Evolutionary conservation across 164 flowering plant species (phyloP).

Genomic region (Brasenia schreberi): DNA sequence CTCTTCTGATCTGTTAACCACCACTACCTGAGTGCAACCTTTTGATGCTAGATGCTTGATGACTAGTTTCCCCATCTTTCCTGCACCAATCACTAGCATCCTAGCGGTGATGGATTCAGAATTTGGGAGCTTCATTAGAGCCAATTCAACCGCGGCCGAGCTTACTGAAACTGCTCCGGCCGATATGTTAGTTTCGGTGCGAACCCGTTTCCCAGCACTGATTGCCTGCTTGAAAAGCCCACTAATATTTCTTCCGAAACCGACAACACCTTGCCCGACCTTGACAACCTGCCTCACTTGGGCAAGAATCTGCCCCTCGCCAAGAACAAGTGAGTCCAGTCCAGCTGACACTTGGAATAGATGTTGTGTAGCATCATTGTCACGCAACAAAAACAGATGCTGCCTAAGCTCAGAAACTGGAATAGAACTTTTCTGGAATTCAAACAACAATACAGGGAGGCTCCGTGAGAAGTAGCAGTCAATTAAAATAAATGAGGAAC

Average conservation of each 20-base stretch:
- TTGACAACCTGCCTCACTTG: conserved; percentile 90
- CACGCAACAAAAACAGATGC: conserved; percentile 70
- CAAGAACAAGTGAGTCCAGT: conserved; percentile 81
- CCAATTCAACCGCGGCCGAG: conserved; percentile 92
- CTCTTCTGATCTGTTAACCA: conserved; percentile 78
- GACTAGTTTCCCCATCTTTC: conserved; percentile 99
- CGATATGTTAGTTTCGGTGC: conserved; percentile 79
- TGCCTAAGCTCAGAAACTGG: conserved; percentile 62
- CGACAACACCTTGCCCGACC: conserved; percentile 77
- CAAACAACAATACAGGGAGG: background rate
- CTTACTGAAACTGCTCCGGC: conserved; percentile 94
- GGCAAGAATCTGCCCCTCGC: conserved; percentile 91
- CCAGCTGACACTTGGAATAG: conserved; percentile 90
- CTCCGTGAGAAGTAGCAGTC: too few species aligned
- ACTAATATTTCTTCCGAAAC: conserved; percentile 83
- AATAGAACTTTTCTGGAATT: conserved; percentile 76
- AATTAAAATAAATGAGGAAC: too few species aligned
- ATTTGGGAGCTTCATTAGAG: conserved; percentile 81
- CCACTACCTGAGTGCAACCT: conserved; percentile 86
- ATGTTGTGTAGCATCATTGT: conserved; percentile 79
- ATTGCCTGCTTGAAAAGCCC: conserved; percentile 86
- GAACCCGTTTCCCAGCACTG: conserved; percentile 74
- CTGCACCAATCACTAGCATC: conserved; percentile 88
- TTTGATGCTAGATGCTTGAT: conserved; percentile 92
- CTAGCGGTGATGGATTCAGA: conserved; percentile 48